phyloP scores from a whole-genome alignment of 2,329 filamentous ascomycete species.

The Aspergillus caelatus region DNA sequence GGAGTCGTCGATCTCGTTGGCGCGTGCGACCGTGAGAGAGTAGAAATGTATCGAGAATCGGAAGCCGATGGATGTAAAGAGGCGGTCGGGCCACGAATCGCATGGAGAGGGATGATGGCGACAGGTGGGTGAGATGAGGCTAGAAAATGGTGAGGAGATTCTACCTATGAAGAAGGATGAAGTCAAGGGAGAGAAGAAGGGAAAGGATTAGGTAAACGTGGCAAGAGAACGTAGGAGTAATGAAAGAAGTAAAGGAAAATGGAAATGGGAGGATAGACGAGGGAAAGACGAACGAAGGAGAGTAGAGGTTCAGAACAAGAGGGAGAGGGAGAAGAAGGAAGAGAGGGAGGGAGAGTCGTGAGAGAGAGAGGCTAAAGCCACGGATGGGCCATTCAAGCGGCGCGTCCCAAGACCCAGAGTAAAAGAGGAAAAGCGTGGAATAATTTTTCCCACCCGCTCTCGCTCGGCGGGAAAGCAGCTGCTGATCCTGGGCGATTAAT shows the following conservation, averaged over 20 bases:
- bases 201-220: slow-evolving; percentile 9
- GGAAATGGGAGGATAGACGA: slow-evolving; percentile 17
- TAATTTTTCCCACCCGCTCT: slow-evolving; percentile 23
- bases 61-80: slow-evolving; percentile 22
- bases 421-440: slow-evolving; percentile 31
- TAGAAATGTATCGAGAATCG: slow-evolving; percentile 24
- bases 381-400: slow-evolving; percentile 31
- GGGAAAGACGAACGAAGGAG: slow-evolving; percentile 15
- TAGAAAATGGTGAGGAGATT: slow-evolving; percentile 6
- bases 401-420: slow-evolving; percentile 25
- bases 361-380: slow-evolving; percentile 25
- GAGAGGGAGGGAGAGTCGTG: slow-evolving; percentile 11
- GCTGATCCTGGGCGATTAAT: background rate
- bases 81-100: slow-evolving; percentile 26
- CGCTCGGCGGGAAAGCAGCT: slow-evolving; percentile 11
- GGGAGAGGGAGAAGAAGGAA: slow-evolving; percentile 15
- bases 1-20: slow-evolving; percentile 20
- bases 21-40: slow-evolving; percentile 29
- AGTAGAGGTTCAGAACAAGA: slow-evolving; percentile 14
- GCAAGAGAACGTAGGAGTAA: slow-evolving; percentile 6
- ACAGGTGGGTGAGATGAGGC: background rate
- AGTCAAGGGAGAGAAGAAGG: slow-evolving; percentile 12
- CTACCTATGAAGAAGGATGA: slow-evolving; percentile 9
- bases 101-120: slow-evolving; percentile 21
- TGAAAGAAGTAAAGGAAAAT: slow-evolving; percentile 16